Percentiles rank a stretch among this genome's conserved stretches.
phyloP scores from a whole-genome alignment of 495 filamentous ascomycete species.

The Lophiostoma macrostomum region DNA sequence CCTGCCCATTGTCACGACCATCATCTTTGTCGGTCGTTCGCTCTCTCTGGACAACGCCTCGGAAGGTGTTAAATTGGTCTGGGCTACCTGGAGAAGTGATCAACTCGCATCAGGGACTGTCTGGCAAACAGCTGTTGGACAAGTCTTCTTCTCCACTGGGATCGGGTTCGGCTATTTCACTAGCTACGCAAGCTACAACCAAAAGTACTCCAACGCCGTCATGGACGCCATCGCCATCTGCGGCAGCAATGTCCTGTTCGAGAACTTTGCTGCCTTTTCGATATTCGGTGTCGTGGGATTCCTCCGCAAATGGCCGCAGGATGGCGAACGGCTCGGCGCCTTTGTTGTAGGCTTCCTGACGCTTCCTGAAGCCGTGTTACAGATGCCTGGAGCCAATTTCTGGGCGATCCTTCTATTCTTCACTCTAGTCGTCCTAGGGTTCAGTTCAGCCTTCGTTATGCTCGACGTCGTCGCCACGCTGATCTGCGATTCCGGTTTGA shows the following conservation, averaged over 20 bases:
- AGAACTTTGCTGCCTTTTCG: conserved; percentile 45
- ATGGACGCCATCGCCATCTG: conserved; percentile 44
- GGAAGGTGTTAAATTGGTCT: conserved; percentile 36
- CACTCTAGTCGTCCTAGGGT: conserved; percentile 32
- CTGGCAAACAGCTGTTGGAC: conserved; percentile 18
- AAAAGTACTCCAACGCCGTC: conserved; percentile 38
- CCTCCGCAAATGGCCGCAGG: conserved; percentile 37
- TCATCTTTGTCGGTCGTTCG: conserved; percentile 42
- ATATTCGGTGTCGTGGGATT: conserved; percentile 46
- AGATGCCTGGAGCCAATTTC: conserved; percentile 45
- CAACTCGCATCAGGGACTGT: conserved; percentile 11
- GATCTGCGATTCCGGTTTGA: conserved; percentile 28
- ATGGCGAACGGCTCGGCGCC: conserved; percentile 39
- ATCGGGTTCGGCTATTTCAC: conserved; percentile 29
- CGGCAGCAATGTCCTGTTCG: conserved; percentile 43
- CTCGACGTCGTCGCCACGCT: conserved; percentile 30
- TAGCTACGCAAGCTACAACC: conserved; percentile 20
- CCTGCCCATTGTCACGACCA: conserved; percentile 43
- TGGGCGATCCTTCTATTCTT: conserved; percentile 44
- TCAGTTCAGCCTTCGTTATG: conserved; percentile 25
- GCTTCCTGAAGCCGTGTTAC: conserved; percentile 41
- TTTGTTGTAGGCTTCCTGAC: conserved; percentile 46
- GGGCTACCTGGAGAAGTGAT: conserved; percentile 13
- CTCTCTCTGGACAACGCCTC: conserved; percentile 40
- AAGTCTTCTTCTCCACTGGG: conserved; percentile 24